A percentile compares a stretch with the other conserved stretches of the same genome.
Conservation (phyloP, 2,329 filamentous ascomycete species). For the Colletotrichum simmondsii region DNA sequence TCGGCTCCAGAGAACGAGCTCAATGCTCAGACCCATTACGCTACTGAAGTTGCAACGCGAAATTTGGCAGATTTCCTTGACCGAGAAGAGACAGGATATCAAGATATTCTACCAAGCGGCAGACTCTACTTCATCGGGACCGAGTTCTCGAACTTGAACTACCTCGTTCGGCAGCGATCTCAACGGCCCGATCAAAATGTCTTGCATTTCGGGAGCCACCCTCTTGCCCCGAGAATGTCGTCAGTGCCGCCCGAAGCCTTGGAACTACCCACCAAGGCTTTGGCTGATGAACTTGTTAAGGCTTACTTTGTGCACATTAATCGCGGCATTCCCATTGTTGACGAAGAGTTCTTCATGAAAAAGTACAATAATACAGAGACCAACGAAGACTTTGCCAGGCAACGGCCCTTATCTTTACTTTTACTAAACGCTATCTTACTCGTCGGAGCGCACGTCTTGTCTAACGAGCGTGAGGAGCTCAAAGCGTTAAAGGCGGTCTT, state of each 20-base stretch:
- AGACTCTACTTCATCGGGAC: conserved; percentile 65
- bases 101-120: conserved; percentile 58
- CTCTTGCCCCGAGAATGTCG: conserved; percentile 52
- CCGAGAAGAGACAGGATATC: conserved; percentile 53
- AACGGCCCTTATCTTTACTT: conserved; percentile 54
- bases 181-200: conserved; percentile 39
- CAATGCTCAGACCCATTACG: conserved; percentile 24
- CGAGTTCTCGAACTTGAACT: conserved; percentile 66
- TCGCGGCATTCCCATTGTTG: conserved; percentile 61
- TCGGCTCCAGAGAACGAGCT: conserved; percentile 12
- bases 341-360: conserved; percentile 61
- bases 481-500: conserved; percentile 55
- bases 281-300: conserved; percentile 60
- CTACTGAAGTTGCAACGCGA: conserved; percentile 54
- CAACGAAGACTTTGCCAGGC: conserved; percentile 48
- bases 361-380: conserved; percentile 53
- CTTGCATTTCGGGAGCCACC: conserved; percentile 47
- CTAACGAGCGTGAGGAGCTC: conserved; percentile 49
- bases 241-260: conserved; percentile 57
- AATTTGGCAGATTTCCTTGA: conserved; percentile 63
- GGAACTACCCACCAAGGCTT: conserved; percentile 56
- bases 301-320: conserved; percentile 64
- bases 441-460: conserved; percentile 61
- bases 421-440: conserved; percentile 62
- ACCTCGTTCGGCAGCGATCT: conserved; percentile 60